Evolutionary conservation across 768 basidiomycete species (phyloP).

Genomic region (Phaffia australis): DNA sequence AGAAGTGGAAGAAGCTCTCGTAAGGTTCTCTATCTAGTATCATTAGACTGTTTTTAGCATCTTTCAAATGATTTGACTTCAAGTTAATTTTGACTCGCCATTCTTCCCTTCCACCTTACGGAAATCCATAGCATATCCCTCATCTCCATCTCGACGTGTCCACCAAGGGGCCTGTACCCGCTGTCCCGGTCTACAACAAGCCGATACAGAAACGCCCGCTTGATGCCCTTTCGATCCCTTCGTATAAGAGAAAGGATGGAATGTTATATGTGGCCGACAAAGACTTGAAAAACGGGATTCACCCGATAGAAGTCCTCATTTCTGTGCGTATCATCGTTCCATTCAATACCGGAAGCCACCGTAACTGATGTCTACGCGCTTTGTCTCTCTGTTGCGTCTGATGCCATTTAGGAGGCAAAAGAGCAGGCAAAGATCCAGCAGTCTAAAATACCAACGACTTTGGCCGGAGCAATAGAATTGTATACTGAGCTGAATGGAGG

Average conservation of each 20-base stretch:
- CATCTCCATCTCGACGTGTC: conserved; percentile 14
- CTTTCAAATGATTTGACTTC: too few species aligned
- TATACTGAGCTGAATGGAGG: conserved; percentile 19
- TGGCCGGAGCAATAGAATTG: conserved; percentile 3
- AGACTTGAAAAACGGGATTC: background rate
- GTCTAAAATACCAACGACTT: conserved; percentile 5
- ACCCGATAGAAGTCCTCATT: conserved; percentile 16
- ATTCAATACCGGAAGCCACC: background rate
- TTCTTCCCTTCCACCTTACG: too few species aligned
- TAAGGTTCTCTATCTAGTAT: too few species aligned
- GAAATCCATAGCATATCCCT: background rate
- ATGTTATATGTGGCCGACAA: conserved; percentile 7
- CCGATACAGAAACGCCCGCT: background rate
- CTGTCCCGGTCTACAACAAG: background rate
- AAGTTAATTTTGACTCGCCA: too few species aligned
- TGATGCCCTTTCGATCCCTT: background rate
- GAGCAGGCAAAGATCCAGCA: conserved; percentile 6
- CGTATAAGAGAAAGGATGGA: background rate
- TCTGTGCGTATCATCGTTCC: background rate
- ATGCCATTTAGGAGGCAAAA: conserved; percentile 10
- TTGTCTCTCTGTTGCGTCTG: background rate
- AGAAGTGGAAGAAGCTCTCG: conserved; percentile 14
- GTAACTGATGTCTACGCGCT: background rate
- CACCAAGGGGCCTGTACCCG: background rate
- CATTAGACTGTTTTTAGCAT: too few species aligned